A percentile compares a stretch with the other conserved stretches of the same genome.
phyloP scores from a whole-genome alignment of 495 filamentous ascomycete genomes.

The Letharia lupina region DNA sequence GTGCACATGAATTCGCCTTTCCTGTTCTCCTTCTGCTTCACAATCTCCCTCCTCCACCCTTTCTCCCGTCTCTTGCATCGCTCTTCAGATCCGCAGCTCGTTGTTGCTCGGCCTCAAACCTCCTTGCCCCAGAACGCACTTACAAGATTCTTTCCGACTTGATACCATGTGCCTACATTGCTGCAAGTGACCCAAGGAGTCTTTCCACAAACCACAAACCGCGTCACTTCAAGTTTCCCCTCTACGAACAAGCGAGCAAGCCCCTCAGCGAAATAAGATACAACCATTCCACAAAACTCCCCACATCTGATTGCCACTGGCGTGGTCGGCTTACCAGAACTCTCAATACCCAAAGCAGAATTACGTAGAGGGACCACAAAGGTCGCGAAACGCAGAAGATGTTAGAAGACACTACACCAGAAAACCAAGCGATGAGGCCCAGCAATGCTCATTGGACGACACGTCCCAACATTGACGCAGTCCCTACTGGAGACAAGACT shows the following conservation, averaged over 20 bases:
- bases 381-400: background rate
- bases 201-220: background rate
- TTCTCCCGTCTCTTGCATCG: background rate
- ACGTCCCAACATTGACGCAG: background rate
- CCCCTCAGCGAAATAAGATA: background rate
- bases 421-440: background rate
- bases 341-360: background rate
- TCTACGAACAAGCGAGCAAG: background rate
- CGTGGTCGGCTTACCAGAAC: background rate
- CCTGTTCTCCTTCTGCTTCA: background rate
- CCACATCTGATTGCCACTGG: background rate
- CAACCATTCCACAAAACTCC: background rate
- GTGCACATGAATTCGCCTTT: background rate
- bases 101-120: background rate
- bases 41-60: background rate
- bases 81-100: background rate
- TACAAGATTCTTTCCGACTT: background rate
- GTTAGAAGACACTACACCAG: background rate
- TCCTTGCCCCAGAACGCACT: background rate
- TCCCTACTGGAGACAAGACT: constrained; percentile 60
- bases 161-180: background rate
- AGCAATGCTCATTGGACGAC: background rate
- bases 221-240: background rate
- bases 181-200: background rate
- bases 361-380: background rate